Conservation (phyloP, 2,329 filamentous ascomycete genomes). For the Nectriaceae sp. region DNA sequence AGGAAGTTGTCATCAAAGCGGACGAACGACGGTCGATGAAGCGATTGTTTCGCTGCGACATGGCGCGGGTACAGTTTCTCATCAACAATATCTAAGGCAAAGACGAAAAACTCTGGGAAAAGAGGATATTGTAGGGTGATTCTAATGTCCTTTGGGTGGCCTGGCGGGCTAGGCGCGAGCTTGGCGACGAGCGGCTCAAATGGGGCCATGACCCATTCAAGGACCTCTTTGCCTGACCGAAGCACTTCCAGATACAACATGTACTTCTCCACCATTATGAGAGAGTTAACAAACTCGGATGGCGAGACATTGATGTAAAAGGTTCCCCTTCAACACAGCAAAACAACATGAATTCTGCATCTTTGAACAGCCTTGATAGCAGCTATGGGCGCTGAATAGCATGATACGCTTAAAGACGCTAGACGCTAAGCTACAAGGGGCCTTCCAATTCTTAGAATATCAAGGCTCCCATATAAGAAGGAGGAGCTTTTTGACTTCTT, state of each 20-base stretch:
- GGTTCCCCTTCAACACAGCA: constrained; percentile 17
- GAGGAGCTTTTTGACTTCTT: too few relatives aligned
- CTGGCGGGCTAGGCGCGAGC: constrained; percentile 17
- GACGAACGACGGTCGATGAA: constrained; percentile 11
- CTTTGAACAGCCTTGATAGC: too few relatives aligned
- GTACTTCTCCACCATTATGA: constrained; percentile 11
- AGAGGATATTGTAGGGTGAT: constrained; percentile 20
- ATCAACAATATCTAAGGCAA: constrained; percentile 17
- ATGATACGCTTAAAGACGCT: too few relatives aligned
- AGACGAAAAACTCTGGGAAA: constrained; percentile 20
- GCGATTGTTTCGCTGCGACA: constrained; percentile 5
- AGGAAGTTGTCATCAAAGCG: constrained; percentile 18
- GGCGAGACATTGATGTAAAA: constrained; percentile 20
- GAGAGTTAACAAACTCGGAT: constrained; percentile 15
- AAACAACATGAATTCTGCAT: too few relatives aligned
- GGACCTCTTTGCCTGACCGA: constrained; percentile 15
- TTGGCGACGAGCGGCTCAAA: constrained; percentile 21
- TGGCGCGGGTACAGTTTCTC: constrained; percentile 13
- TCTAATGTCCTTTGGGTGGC: constrained; percentile 3
- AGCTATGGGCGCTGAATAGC: too few relatives aligned
- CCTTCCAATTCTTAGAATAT: too few relatives aligned
- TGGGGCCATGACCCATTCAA: constrained; percentile 17
- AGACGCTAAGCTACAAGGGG: too few relatives aligned
- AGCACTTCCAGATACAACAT: constrained; percentile 18
- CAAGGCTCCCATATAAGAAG: neutral